A percentile compares a stretch with the other conserved stretches of the same genome.
Conservation (phyloP, 2,329 filamentous ascomycete species). For the Colletotrichum gigasporum region DNA sequence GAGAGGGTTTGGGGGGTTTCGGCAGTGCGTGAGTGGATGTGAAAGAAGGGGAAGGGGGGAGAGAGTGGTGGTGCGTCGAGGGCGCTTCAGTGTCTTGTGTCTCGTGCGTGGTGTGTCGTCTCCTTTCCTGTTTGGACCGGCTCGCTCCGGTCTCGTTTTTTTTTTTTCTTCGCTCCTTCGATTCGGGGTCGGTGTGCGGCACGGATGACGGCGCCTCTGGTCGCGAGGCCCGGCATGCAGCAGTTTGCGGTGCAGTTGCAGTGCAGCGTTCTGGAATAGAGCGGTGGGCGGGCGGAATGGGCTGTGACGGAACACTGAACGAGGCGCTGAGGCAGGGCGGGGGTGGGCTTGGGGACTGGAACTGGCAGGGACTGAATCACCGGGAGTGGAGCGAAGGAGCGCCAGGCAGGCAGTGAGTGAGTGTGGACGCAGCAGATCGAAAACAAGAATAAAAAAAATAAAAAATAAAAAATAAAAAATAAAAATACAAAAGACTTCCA, state of each 20-base stretch:
- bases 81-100: background rate
- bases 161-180: too few relatives aligned
- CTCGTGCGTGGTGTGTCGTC: background rate
- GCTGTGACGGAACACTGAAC: background rate
- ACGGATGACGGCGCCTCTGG: too few relatives aligned
- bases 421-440: too few relatives aligned
- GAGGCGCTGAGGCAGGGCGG: background rate
- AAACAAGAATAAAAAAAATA: too few relatives aligned
- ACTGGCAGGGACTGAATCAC: background rate
- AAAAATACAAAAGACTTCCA: background rate
- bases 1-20: background rate
- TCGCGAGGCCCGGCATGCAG: too few relatives aligned
- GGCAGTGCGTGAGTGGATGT: too few relatives aligned
- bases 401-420: too few relatives aligned
- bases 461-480: background rate
- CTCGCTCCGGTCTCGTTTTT: background rate
- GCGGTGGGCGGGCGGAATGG: background rate
- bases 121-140: background rate
- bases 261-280: background rate
- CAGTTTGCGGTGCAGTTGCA: too few relatives aligned
- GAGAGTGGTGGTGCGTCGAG: too few relatives aligned
- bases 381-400: background rate
- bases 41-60: too few relatives aligned
- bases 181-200: too few relatives aligned
- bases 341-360: background rate